Evolutionary conservation across 768 basidiomycete species (phyloP), one percentile per base, ranked within the genome.

Genomic region (Amanita phalloides): DNA sequence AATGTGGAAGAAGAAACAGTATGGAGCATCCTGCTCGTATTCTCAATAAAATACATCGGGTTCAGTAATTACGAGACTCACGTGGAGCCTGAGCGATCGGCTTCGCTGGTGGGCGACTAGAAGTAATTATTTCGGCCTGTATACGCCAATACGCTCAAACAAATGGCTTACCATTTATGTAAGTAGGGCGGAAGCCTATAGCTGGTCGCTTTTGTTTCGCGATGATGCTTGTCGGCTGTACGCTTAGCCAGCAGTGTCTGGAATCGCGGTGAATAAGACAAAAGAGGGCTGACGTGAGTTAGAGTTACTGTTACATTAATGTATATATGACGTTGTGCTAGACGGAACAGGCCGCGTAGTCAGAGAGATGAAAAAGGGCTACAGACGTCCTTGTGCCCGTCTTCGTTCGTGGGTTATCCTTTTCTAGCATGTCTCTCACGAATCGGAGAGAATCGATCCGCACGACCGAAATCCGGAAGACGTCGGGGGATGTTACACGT

Each of bases 401-500:
- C 7, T 28, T 17, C 17, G 26, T 28, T 28, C 26, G 26, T 28
- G 26, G 33, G 10, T 14, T 13, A 32, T 14, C 23, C 25, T 7
- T 45, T 10, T n/a, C 6, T 41, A 8, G 8, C 20, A 8, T 14
- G 26, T 14, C 26, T 23, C 45, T 33, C 33, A 36, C 47, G 47
- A 3, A 14, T 36, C 21, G 47, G 33, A n/a, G 42, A 42, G 23
- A 30, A 23, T 21, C 35, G 51, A 28, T 21, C 49, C 30, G 49
- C 11, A 13, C 7, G 39, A 35, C 50, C 58, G 58, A 64, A 61
- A 66, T 64, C 60, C 62, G 64, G 45, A 61, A 62, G 64, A 60
- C 59, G 64, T 71, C 72, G 74, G 71, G 71, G 74, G 73, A 72
- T 77, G 80, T 76, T 82, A 82, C 82, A 85, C 82, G 82, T 85